Base-by-base conservation (phyloP, 805 yeast genomes). In the Debaryomyces castellii region DNA sequence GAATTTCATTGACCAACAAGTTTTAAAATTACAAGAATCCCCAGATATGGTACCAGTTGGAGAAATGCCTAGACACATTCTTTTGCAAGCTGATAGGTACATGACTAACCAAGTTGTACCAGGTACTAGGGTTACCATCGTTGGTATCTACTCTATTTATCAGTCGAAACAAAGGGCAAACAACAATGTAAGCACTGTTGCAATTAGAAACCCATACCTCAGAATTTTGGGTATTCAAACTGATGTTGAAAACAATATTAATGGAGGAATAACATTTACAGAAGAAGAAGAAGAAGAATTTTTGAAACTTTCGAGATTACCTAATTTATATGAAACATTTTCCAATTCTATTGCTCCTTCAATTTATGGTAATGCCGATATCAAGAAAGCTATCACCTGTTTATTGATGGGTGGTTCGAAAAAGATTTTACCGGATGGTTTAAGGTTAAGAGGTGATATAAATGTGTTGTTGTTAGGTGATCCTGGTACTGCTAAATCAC, bases 11-110 rank as follows among this genome's bases (percentile, higher is more conserved):
- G 98, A 94, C 67, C 98, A 95, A 63, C 99, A 94, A 67, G 83
- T 86, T 24, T 76, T 94, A 58, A 94, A 94, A 64, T 75, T 94
- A 46, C 99, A 94, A 66, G 99, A 94, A 64, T 77, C 94, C n/a
- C 97, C 98, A 10, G 99, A 94, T 64, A 88, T 88, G 85, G 97
- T 94, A 1, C 99, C 99, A 1, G 96, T 94, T 23, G 99, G 99
- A 54, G 99, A 94, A 69, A 85, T 94, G 89, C 99, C 99, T 7
- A 81, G 99, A 55, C 96, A 94, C 59, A 85, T 94, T 34, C 61
- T 89, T 47, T 74, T 94, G 51, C 87, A 94, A 36, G 89, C 89
- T 27, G 98, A 94, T 64, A 78, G 99, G 50, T 88, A 87, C 56
- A 72, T 94, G 61, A 86, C 97, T 22, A 94, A 94, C 68, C 82